phyloP scores from a whole-genome alignment of 208 protist genomes.

The Trypanosoma conorhini region DNA sequence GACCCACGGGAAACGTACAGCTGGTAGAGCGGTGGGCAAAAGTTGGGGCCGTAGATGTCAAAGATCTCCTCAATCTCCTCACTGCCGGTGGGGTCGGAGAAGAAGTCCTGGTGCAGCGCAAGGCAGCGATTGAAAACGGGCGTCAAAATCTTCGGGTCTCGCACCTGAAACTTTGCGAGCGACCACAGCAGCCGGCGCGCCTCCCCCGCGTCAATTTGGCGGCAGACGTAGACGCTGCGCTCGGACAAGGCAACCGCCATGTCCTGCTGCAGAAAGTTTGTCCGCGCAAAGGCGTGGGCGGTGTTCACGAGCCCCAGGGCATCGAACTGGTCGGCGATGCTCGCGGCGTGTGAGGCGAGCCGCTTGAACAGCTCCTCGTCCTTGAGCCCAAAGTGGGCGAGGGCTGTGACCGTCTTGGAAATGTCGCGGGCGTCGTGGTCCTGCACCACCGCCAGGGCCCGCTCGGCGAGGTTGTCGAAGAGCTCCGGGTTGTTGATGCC shows the following conservation, averaged over 20 bases:
- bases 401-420: constrained; percentile 79
- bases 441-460: constrained; percentile 86
- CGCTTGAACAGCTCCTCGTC: constrained; percentile 92
- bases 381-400: constrained; percentile 91
- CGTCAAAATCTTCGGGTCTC: constrained; percentile 80
- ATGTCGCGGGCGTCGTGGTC: constrained; percentile 90
- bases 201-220: constrained; percentile 81
- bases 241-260: constrained; percentile 88
- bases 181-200: constrained; percentile 84
- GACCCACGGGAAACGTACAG: constrained; percentile 83
- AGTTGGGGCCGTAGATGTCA: constrained; percentile 80
- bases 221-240: constrained; percentile 81
- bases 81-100: constrained; percentile 85
- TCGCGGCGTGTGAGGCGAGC: constrained; percentile 84
- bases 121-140: constrained; percentile 88
- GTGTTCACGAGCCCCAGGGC: constrained; percentile 80
- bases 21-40: constrained; percentile 88
- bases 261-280: constrained; percentile 90
- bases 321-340: constrained; percentile 89
- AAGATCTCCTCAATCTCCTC: constrained; percentile 94
- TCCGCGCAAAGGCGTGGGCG: constrained; percentile 86
- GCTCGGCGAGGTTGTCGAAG: constrained; percentile 92
- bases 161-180: constrained; percentile 87
- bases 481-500: constrained; percentile 93
- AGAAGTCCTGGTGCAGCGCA: constrained; percentile 90